Conservation (phyloP, 164 flowering plant genomes). For the Malania oleifera region DNA sequence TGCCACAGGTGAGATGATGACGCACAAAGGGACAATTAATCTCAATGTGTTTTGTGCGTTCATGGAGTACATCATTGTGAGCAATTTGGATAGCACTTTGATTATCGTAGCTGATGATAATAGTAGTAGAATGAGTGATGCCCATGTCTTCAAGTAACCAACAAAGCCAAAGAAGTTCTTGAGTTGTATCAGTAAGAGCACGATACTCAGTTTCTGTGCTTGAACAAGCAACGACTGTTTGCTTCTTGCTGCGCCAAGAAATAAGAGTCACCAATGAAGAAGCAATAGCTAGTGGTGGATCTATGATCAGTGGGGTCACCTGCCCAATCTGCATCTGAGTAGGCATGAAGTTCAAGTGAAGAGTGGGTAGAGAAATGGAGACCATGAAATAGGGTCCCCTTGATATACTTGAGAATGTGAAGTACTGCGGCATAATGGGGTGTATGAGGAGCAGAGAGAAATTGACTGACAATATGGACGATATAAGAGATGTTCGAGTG, state of each 20-base stretch:
- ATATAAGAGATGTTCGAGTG: not conserved
- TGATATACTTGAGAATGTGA: not conserved
- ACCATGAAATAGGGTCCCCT: not conserved
- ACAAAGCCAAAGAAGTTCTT: not conserved
- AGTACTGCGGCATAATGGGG: not conserved
- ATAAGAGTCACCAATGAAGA: not conserved
- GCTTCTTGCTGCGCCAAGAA: slow-evolving; percentile 1
- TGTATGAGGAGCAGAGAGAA: not conserved
- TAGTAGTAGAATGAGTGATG: not conserved
- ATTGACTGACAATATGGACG: not conserved
- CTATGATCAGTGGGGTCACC: not conserved
- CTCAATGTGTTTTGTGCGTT: slow-evolving; percentile 1
- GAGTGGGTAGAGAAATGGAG: slow-evolving; percentile 1
- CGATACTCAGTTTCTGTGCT: not conserved
- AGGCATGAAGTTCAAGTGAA: no score
- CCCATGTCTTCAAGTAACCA: not conserved
- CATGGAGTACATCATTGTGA: not conserved
- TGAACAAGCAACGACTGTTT: not conserved
- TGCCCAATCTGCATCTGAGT: slow-evolving; percentile 1
- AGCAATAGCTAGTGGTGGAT: not conserved
- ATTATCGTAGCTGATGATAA: not conserved
- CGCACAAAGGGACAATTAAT: not conserved
- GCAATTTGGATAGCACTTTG: not conserved
- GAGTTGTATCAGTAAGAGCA: not conserved
- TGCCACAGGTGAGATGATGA: not conserved